phyloP scores from a whole-genome alignment of 2,329 filamentous ascomycete species.

The Xylariomycetidae sp. region DNA sequence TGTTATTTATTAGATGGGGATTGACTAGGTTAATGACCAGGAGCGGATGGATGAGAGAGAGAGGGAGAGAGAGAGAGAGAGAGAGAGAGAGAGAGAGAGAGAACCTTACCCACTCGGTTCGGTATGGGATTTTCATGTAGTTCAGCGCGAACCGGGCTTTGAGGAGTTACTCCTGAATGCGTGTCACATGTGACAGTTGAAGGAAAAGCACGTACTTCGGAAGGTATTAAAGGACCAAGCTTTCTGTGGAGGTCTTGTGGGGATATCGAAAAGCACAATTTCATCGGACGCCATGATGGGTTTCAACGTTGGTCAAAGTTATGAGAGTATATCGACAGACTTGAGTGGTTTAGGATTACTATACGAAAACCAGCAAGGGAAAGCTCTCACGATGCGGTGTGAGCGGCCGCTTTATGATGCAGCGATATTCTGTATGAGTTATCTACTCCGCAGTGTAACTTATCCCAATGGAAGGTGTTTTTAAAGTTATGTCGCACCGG shows the following conservation, averaged over 20 bases:
- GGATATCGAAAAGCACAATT: constrained; percentile 59
- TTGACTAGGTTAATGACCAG: no score
- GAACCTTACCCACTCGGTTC: constrained; percentile 54
- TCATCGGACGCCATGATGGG: constrained; percentile 18
- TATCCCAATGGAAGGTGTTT: no score
- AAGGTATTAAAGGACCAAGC: constrained; percentile 67
- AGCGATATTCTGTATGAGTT: no score
- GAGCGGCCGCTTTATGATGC: no score
- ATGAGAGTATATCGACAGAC: neutral
- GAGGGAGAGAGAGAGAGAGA: no score
- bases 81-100: constrained; percentile 2
- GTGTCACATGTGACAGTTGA: neutral
- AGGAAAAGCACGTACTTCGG: constrained; percentile 51
- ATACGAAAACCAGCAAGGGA: no score
- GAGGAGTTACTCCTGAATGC: no score
- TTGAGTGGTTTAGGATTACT: neutral
- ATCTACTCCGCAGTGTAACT: no score
- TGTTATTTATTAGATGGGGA: neutral
- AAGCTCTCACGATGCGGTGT: no score
- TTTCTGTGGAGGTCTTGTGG: constrained; percentile 43
- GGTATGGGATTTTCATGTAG: constrained; percentile 63
- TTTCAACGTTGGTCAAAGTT: neutral
- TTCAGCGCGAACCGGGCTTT: constrained; percentile 62
- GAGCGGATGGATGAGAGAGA: no score
- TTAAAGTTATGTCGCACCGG: no score